Evolutionary conservation across 2,329 filamentous ascomycete species (phyloP).

Genomic region (Hymenoscyphus repandus): DNA sequence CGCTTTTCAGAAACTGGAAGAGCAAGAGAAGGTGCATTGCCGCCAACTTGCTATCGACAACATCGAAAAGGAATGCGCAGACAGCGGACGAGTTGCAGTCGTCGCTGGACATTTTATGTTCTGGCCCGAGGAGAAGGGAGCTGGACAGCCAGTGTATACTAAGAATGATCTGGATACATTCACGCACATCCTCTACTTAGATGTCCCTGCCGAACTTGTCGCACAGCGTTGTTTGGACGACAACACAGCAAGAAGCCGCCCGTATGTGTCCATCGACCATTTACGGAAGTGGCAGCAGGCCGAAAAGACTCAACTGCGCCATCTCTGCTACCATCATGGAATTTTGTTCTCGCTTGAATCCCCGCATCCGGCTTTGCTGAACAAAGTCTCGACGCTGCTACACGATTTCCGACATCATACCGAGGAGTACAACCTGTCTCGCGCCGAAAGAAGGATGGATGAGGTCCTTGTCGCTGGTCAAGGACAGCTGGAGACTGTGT

Average conservation of each 20-base stretch:
- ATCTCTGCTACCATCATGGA: constrained; percentile 38
- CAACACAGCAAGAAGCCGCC: constrained; percentile 35
- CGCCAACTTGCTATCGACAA: constrained; percentile 42
- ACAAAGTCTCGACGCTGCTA: constrained; percentile 29
- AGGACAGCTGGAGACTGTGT: constrained; percentile 35
- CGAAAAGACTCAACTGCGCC: constrained; percentile 40
- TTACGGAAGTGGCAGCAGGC: constrained; percentile 40
- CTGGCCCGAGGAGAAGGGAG: constrained; percentile 37
- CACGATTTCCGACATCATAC: constrained; percentile 35
- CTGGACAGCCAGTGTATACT: constrained; percentile 37
- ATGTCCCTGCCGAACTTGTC: constrained; percentile 36
- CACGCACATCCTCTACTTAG: constrained; percentile 55
- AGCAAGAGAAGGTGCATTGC: constrained; percentile 33
- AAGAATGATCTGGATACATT: constrained; percentile 40
- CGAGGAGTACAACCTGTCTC: constrained; percentile 35
- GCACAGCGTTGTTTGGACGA: constrained; percentile 36
- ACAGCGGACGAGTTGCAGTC: constrained; percentile 36
- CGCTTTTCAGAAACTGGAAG: constrained; percentile 38
- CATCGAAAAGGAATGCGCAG: constrained; percentile 36
- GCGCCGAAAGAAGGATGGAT: constrained; percentile 8
- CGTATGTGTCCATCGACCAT: constrained; percentile 31
- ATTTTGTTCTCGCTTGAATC: constrained; percentile 32
- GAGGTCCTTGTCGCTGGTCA: constrained; percentile 8
- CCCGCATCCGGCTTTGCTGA: background rate
- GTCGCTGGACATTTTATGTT: constrained; percentile 54